Conservation (phyloP, 768 basidiomycete species). For the Boletales sp. region DNA sequence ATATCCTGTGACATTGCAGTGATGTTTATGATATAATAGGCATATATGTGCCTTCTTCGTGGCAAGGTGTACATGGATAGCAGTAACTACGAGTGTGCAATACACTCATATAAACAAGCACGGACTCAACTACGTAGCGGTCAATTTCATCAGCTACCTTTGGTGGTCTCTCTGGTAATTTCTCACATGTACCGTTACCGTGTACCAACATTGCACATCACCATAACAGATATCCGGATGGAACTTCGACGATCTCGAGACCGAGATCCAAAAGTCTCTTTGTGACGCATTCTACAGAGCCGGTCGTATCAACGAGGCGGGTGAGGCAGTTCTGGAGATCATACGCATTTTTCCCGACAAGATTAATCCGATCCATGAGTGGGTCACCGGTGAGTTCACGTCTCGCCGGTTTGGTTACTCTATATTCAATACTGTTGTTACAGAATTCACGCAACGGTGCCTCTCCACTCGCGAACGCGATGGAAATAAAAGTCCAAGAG, state of each 20-base stretch:
- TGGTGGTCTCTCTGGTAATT: background rate
- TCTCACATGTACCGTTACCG: too few relatives aligned
- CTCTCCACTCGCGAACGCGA: background rate
- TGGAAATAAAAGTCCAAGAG: background rate
- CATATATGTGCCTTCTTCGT: slow-evolving; percentile 7
- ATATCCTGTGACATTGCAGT: too few relatives aligned
- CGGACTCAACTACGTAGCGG: background rate
- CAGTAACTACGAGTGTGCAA: background rate
- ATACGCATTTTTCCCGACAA: too few relatives aligned
- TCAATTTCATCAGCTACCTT: background rate
- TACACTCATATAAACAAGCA: background rate
- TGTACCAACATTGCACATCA: background rate
- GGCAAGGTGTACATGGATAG: background rate
- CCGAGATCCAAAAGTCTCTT: background rate
- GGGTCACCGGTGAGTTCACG: background rate
- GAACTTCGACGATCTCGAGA: background rate
- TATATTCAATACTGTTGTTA: background rate
- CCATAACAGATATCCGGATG: slow-evolving; percentile 9
- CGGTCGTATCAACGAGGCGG: background rate
- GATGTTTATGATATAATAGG: background rate
- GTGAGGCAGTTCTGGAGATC: background rate
- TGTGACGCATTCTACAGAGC: slow-evolving; percentile 3
- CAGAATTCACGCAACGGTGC: slow-evolving; percentile 2
- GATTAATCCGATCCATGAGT: background rate
- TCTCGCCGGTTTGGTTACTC: too few relatives aligned